Percentiles rank a stretch among this genome's conserved stretches.
Conservation (phyloP, 306 rosid genomes). For the Vigna mungo region DNA sequence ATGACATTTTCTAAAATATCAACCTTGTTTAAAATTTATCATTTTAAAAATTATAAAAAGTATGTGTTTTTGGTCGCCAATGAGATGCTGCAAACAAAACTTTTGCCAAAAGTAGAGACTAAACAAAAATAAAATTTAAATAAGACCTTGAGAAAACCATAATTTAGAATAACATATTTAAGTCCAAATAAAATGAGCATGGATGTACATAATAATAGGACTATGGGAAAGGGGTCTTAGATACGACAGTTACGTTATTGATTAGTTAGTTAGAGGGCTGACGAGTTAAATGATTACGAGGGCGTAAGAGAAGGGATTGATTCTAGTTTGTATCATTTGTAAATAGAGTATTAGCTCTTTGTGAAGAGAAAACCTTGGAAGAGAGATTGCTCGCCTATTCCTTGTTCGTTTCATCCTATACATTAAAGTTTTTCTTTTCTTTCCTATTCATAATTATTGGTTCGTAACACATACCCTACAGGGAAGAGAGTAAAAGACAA, state of each 20-base stretch:
- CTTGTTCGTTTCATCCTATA: no score
- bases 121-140: neutral
- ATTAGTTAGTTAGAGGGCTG: no score
- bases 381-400: no score
- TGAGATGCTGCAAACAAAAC: neutral
- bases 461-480: neutral
- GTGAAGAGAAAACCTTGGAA: no score
- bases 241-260: no score
- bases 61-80: neutral
- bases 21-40: neutral
- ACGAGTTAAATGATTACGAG: no score
- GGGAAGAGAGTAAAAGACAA: constrained; percentile 17
- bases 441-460: no score
- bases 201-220: neutral
- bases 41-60: constrained; percentile 6
- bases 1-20: neutral
- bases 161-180: neutral
- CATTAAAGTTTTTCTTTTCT: no score
- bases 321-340: no score
- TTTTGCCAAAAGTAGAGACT: neutral
- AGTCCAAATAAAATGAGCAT: neutral
- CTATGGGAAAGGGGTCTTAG: no score
- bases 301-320: no score
- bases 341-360: no score
- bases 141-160: neutral